Percentiles rank a stretch among this genome's conserved stretches.
phyloP scores from a whole-genome alignment of 2,329 filamentous ascomycete species.

The Lachnellula occidentalis region DNA sequence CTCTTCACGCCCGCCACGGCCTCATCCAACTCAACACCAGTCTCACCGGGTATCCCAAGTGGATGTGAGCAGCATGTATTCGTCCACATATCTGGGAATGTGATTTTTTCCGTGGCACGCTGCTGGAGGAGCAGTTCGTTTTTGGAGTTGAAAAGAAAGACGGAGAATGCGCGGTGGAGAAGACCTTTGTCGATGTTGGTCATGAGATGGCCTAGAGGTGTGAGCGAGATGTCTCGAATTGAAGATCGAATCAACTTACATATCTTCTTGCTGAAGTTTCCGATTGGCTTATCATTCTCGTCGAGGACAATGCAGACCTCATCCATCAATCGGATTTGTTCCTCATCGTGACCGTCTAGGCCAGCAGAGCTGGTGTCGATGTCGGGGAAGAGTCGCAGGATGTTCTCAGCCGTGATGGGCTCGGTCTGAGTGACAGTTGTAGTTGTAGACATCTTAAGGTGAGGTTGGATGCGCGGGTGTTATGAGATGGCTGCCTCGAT shows the following conservation, averaged over 20 bases:
- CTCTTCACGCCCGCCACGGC: slow-evolving; percentile 83
- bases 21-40: slow-evolving; percentile 72
- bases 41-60: slow-evolving; percentile 85
- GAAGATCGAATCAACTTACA: slow-evolving; percentile 53
- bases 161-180: slow-evolving; percentile 93
- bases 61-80: slow-evolving; percentile 99
- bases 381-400: slow-evolving; percentile 84
- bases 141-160: slow-evolving; percentile 93
- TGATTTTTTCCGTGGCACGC: slow-evolving; percentile 94
- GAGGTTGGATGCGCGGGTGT: neutral
- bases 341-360: slow-evolving; percentile 87
- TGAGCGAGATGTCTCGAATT: slow-evolving; percentile 14
- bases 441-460: slow-evolving; percentile 33
- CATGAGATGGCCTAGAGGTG: slow-evolving; percentile 80
- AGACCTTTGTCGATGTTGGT: slow-evolving; percentile 96
- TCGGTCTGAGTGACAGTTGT: slow-evolving; percentile 46
- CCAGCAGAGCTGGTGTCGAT: slow-evolving; percentile 65
- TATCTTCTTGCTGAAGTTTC: slow-evolving; percentile 95
- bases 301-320: slow-evolving; percentile 97
- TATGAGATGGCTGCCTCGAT: neutral
- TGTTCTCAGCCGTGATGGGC: slow-evolving; percentile 77
- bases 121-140: slow-evolving; percentile 93
- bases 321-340: slow-evolving; percentile 97
- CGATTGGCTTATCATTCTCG: slow-evolving; percentile 86
- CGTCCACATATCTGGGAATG: slow-evolving; percentile 98